Conservation (phyloP, 352 stramenopile species). For the Hyphochytrium catenoides region DNA sequence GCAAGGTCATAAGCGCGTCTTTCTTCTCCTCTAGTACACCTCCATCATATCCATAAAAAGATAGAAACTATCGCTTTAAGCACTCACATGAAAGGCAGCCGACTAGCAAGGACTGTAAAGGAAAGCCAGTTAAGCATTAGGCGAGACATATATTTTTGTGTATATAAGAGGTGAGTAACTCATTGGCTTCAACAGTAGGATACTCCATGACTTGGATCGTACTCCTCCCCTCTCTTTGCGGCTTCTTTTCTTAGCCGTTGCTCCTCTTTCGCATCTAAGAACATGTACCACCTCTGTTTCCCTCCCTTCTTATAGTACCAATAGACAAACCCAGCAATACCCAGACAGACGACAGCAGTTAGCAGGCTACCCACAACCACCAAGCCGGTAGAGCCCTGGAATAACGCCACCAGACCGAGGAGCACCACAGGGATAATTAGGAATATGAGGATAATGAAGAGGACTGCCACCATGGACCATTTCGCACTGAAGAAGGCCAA, state of each 20-base stretch:
- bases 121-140: constrained; percentile 14
- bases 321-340: constrained; percentile 2
- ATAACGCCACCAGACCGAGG: too few species aligned
- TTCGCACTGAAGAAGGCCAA: too few species aligned
- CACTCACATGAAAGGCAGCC: too few species aligned
- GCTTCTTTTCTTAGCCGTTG: too few species aligned
- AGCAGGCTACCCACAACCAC: constrained; percentile 10
- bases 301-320: constrained; percentile 7
- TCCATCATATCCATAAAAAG: too few species aligned
- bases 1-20: too few species aligned
- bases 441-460: too few species aligned
- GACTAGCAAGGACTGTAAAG: constrained; percentile 10
- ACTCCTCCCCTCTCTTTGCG: constrained; percentile 14
- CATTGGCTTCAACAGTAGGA: constrained; percentile 32
- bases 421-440: too few species aligned
- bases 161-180: constrained; percentile 33
- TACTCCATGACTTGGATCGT: constrained; percentile 21
- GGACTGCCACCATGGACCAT: too few species aligned
- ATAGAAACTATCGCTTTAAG: too few species aligned
- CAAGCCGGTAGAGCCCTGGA: not conserved
- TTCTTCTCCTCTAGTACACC: too few species aligned
- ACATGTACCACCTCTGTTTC: constrained; percentile 6
- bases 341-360: not conserved
- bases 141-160: constrained; percentile 18
- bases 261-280: constrained; percentile 9